These are phyloP conservation scores for Somion occarium DNA, from an alignment of 1,284 basidiomycete genomes.

Conservation along the genomic window DNA sequence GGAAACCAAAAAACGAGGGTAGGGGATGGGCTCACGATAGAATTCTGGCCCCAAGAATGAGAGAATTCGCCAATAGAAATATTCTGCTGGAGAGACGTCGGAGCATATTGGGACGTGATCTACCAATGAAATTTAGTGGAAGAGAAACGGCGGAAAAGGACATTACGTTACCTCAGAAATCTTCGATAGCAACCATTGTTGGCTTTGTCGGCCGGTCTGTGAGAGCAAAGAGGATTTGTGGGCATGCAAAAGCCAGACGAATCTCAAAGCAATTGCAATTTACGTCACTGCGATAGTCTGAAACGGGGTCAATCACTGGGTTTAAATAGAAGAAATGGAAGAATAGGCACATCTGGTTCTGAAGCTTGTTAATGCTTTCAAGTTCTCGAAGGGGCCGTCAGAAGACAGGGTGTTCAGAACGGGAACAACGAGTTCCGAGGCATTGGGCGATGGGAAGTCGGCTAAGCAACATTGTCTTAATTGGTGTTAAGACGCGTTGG, in stretches of 20 bases:
- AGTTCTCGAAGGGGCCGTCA: slow-evolving; percentile 62
- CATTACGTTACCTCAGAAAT: slow-evolving; percentile 55
- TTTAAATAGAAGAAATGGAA: slow-evolving; percentile 30
- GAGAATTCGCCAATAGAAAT: slow-evolving; percentile 78
- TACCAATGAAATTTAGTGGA: slow-evolving; percentile 25
- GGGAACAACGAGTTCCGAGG: slow-evolving; percentile 50
- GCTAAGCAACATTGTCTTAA: slow-evolving; percentile 28
- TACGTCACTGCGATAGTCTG: slow-evolving; percentile 79
- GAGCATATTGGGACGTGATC: slow-evolving; percentile 64
- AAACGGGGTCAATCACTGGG: slow-evolving; percentile 11
- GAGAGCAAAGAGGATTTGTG: slow-evolving; percentile 9
- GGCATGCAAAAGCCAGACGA: slow-evolving; percentile 12
- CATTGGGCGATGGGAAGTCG: slow-evolving; percentile 53
- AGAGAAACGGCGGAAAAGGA: slow-evolving; percentile 8
- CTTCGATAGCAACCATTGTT: slow-evolving; percentile 78
- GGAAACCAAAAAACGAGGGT: slow-evolving; percentile 1
- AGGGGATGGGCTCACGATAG: slow-evolving; percentile 64
- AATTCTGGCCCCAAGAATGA: slow-evolving; percentile 92
- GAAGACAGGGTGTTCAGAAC: slow-evolving; percentile 65
- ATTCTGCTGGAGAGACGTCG: slow-evolving; percentile 44
- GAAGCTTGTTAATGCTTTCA: slow-evolving; percentile 73
- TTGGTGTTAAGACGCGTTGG: not conserved
- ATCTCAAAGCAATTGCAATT: slow-evolving; percentile 15
- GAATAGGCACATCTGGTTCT: slow-evolving; percentile 56
- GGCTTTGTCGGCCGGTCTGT: slow-evolving; percentile 76